Conservation (phyloP, 768 basidiomycete genomes). For the Hortiboletus flavorubellus region DNA sequence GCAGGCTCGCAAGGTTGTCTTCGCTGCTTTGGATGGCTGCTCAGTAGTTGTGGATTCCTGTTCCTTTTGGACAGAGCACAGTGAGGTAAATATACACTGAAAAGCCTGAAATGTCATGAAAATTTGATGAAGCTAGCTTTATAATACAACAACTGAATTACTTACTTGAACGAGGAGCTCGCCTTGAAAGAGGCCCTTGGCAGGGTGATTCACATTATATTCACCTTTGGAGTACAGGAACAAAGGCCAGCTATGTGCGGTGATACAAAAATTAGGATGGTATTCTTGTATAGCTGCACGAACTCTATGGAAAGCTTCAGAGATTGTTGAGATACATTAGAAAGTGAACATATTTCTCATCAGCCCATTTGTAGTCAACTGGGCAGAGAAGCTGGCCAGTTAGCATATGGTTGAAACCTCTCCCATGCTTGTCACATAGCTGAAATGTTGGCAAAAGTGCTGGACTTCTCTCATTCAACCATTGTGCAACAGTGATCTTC, state of each 20-base stretch:
- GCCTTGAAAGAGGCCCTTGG: neutral
- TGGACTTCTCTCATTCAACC: neutral
- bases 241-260: slow-evolving; percentile 3
- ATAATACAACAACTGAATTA: too few species aligned
- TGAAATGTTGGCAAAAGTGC: neutral
- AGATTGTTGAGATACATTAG: too few species aligned
- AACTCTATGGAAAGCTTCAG: neutral
- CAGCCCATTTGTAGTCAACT: slow-evolving; percentile 13
- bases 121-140: too few species aligned
- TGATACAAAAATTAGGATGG: neutral
- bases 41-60: too few species aligned
- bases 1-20: too few species aligned
- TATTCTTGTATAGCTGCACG: neutral
- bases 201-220: neutral
- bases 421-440: neutral
- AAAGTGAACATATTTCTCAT: neutral
- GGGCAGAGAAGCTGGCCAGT: slow-evolving; percentile 11
- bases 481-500: neutral
- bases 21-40: too few species aligned
- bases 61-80: too few species aligned
- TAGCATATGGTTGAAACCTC: slow-evolving; percentile 4
- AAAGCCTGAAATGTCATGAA: too few species aligned
- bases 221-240: slow-evolving; percentile 1
- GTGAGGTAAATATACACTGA: too few species aligned
- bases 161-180: neutral